Evolutionary conservation across 2,329 filamentous ascomycete genomes (phyloP), one percentile per base, ranked within the genome.

Genomic region (Torrubiella hemipterigena): DNA sequence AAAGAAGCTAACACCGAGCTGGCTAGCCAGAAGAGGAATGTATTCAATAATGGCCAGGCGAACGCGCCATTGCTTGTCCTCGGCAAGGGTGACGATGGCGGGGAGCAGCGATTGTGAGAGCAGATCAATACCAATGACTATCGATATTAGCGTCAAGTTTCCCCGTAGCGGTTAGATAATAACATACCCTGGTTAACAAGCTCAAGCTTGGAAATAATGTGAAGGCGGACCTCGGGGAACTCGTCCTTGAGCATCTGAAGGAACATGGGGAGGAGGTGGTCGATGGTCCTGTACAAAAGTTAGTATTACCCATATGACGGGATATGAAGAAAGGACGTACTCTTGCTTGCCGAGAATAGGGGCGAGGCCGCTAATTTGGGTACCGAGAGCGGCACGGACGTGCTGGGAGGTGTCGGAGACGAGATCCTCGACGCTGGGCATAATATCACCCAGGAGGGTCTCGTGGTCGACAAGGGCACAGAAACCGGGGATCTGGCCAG

Each of bases 181-280:
- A 26, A 51, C 63, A 40, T 65, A 86, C 83, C 83, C 61, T 95
- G 84, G 63, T 98, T 98, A 42, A 98, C 91, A 40, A 93, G 74
- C 63, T 98, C 93, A 33, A 98, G 77, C 62, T 98, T 98, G n/a
- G 91, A 96, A 51, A 98, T 98, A 56, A 98, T 98, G 62, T 98
- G 93, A 37, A 98, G 76, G 40, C 91, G 81, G 31, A 98, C 91
- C 54, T 98, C 91, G 15, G 91, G 91, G 58, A 95, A 96, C 52
- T 98, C 91, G 49, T 98, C 91, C 70, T 96, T 98, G 48, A 98
- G 77, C 91, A 98, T 98, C 56, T 93, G 84, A 32, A 98, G 70
- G 60, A 98, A 96, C 89, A 98, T 98, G 32, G 91, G 91, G 27
- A 98, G 73, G 27, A 98, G 76, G 55, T 98, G 91, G 45, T 91